Base-by-base conservation (phyloP, 768 basidiomycete genomes). In the Amanita inopinata region DNA sequence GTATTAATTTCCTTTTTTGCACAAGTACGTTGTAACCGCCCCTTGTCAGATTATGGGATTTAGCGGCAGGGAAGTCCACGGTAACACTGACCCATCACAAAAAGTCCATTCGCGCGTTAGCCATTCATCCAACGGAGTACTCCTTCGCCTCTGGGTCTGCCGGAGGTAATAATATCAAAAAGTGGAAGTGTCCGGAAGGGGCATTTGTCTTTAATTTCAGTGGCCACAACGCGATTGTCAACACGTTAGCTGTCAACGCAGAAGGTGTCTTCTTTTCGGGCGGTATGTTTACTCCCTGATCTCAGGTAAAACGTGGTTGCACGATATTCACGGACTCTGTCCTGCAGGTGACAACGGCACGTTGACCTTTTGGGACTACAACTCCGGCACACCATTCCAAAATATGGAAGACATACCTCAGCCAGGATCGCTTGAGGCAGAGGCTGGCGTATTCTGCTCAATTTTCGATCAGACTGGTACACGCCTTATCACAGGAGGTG, bases 161-260 rank as follows among this genome's bases (percentile, higher is more conserved):
- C 0, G 96, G 96, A n/a, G 96, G 93, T 0, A 97, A 97, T 69
- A 98, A 98, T 61, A 97, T 99, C 67, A 99, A 99, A 59, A 98
- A 98, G 61, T 99, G 94, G 94, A 96, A 94, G 54, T 97, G 91
- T 53, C 96, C 96, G 4, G 90, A 97, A 49, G 96, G 96, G 34
- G 61, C 78, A 2, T 98, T 99, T 50, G 94, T 98, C 2, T 89
- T 86, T 72, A 99, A 97, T 64, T 96, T 98, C 60, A 70, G 78
- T 33, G 96, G 96, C 0, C 96, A 98, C 60, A 91, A 96, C 48
- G 89, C 93, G 2, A 97, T 98, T 62, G 89, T 99, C 70, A 99
- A 99, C 61, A 92, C 91, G 4, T 56, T 98, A 44, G 80, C 83
- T 8, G 87, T 98, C 52, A 99, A 97, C 53, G 69, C 86, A 25